These are phyloP conservation scores for Curvularia verruculosa DNA, from an alignment of 2,329 filamentous ascomycete species.

Conservation along the genomic window DNA sequence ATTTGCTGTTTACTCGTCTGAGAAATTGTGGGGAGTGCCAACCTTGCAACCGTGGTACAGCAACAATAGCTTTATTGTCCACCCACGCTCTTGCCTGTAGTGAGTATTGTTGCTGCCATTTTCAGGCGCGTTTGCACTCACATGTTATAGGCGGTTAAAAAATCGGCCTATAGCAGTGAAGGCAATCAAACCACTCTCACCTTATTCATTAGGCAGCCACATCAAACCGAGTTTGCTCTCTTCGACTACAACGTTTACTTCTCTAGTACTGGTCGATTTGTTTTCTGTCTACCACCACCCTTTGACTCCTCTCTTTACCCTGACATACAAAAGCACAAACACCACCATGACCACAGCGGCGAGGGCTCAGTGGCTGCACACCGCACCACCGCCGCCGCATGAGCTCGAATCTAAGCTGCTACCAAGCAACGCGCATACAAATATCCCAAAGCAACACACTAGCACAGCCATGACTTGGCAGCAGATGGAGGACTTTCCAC, in stretches of 20 bases:
- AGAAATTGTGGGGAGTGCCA: neutral
- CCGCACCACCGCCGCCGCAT: neutral
- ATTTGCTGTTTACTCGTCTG: neutral
- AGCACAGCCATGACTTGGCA: constrained; percentile 28
- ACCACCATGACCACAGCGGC: constrained; percentile 11
- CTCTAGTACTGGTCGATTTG: too few species aligned
- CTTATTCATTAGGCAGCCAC: neutral
- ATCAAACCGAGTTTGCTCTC: neutral
- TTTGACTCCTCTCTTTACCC: neutral
- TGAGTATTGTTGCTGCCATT: neutral
- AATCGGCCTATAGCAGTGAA: neutral
- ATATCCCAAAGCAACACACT: neutral
- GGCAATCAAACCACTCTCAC: neutral
- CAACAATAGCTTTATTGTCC: neutral
- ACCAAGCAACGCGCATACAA: neutral
- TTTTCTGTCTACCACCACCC: too few species aligned
- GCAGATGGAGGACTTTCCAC: constrained; percentile 21
- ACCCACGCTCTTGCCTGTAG: neutral
- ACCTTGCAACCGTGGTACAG: neutral
- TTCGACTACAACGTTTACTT: too few species aligned
- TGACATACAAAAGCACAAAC: neutral
- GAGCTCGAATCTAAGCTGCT: neutral
- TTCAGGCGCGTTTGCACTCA: neutral
- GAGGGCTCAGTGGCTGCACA: constrained; percentile 5
- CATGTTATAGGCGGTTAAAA: neutral